Evolutionary conservation across 2,329 filamentous ascomycete genomes (phyloP).

Genomic region (Xylariaceae sp.): DNA sequence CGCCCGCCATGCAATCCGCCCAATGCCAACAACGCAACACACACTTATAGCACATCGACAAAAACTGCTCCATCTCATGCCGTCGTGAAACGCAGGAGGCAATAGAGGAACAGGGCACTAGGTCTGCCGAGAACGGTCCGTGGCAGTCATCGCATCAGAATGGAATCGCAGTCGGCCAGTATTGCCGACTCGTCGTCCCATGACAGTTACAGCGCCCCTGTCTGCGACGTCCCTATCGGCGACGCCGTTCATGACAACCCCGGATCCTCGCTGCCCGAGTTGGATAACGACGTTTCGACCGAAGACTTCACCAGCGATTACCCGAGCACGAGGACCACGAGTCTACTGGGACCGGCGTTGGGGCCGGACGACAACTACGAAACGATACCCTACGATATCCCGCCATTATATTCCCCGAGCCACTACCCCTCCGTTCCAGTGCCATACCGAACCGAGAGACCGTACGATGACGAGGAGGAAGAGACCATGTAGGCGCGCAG

Average conservation of each 20-base stretch:
- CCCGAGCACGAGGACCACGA: conserved; percentile 20
- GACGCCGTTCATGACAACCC: conserved; percentile 11
- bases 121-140: neutral
- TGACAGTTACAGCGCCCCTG: conserved; percentile 13
- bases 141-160: conserved; percentile 6
- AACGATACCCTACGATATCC: conserved; percentile 27
- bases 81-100: neutral
- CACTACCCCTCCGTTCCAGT: conserved; percentile 30
- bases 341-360: conserved; percentile 15
- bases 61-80: neutral
- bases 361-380: conserved; percentile 13
- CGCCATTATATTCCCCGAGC: conserved; percentile 35
- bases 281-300: conserved; percentile 22
- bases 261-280: conserved; percentile 19
- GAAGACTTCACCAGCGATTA: conserved; percentile 24
- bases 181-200: conserved; percentile 19
- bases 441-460: conserved; percentile 28
- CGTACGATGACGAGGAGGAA: conserved; percentile 22
- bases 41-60: neutral
- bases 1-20: neutral
- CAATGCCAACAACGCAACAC: too few species aligned
- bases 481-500: conserved; percentile 35
- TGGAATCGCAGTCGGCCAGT: conserved; percentile 18
- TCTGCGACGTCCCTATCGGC: conserved; percentile 9
- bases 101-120: neutral